Conservation (phyloP, 139 green algal genomes). For the Raphidocelis subcapitata region DNA sequence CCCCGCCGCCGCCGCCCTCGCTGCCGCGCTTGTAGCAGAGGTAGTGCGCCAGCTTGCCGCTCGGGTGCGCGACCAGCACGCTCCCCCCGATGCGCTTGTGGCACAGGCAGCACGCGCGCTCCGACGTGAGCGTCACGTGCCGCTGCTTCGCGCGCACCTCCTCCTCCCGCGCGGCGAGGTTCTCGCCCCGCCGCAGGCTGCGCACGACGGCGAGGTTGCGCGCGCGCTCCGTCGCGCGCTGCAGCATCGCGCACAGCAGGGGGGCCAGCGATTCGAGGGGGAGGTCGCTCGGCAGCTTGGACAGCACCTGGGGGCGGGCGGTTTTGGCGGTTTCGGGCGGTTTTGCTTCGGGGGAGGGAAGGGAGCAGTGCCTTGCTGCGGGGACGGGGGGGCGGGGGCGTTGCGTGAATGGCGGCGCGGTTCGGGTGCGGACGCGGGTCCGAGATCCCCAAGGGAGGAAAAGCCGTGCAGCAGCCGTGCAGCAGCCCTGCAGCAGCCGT, state of each 20-base stretch:
- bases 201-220: slow-evolving; percentile 60
- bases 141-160: slow-evolving; percentile 47
- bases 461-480: neutral
- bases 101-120: slow-evolving; percentile 81
- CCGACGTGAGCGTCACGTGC: slow-evolving; percentile 60
- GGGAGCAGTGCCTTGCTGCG: neutral
- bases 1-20: neutral
- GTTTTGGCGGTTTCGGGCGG: neutral
- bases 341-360: too few species aligned
- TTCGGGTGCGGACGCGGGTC: neutral
- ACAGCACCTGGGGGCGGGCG: slow-evolving; percentile 38
- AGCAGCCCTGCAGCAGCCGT: too few species aligned
- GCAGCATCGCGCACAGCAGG: slow-evolving; percentile 68
- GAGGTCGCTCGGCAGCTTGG: slow-evolving; percentile 56
- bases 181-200: slow-evolving; percentile 56
- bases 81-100: slow-evolving; percentile 77
- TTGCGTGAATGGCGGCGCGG: neutral
- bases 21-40: slow-evolving; percentile 59
- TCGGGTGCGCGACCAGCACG: slow-evolving; percentile 76
- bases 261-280: slow-evolving; percentile 48
- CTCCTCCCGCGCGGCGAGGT: slow-evolving; percentile 60
- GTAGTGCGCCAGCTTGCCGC: slow-evolving; percentile 73
- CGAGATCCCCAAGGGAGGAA: neutral
- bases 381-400: neutral
- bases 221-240: slow-evolving; percentile 47